Percentiles rank a stretch among this genome's conserved stretches.
Evolutionary conservation across 2,329 filamentous ascomycete genomes (phyloP).

Genomic region (Erysiphe pulchra): DNA sequence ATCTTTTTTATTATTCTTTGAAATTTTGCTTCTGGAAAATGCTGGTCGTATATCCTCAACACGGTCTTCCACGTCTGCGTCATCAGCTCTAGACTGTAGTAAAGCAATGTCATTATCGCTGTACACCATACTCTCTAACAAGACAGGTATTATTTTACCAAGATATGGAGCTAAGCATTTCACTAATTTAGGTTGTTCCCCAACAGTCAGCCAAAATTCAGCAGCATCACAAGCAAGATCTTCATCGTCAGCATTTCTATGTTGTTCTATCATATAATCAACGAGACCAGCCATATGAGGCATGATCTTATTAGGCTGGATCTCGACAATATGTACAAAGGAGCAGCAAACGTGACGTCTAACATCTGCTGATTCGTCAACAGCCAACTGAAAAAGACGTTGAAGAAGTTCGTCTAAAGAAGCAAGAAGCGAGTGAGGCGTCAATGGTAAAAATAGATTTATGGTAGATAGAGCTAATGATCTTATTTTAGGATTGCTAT

Average conservation of each 20-base stretch:
- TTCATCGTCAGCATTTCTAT: slow-evolving; percentile 55
- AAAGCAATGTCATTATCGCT: slow-evolving; percentile 77
- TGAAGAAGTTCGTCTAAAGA: slow-evolving; percentile 61
- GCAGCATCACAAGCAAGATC: slow-evolving; percentile 84
- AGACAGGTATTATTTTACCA: slow-evolving; percentile 62
- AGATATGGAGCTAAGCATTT: slow-evolving; percentile 53
- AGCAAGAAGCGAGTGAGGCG: slow-evolving; percentile 56
- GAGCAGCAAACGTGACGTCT: slow-evolving; percentile 80
- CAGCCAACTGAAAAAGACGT: slow-evolving; percentile 57
- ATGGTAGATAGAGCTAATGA: slow-evolving; percentile 58
- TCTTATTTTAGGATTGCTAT: slow-evolving; percentile 50
- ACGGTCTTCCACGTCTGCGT: slow-evolving; percentile 77
- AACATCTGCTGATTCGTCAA: slow-evolving; percentile 56
- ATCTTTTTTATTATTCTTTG: slow-evolving; percentile 13
- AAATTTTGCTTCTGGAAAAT: slow-evolving; percentile 47
- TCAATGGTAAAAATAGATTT: slow-evolving; percentile 74
- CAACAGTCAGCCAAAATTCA: slow-evolving; percentile 90
- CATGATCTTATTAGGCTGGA: slow-evolving; percentile 67
- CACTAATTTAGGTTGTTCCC: slow-evolving; percentile 64
- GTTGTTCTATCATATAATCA: slow-evolving; percentile 78
- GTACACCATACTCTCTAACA: slow-evolving; percentile 90
- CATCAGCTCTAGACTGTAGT: slow-evolving; percentile 60
- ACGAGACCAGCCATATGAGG: slow-evolving; percentile 75
- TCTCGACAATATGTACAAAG: slow-evolving; percentile 78
- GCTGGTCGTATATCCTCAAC: slow-evolving; percentile 77